A percentile compares a stretch with the other conserved stretches of the same genome.
phyloP scores from a whole-genome alignment of 768 basidiomycete genomes.

The button mushroom (Agaricus bisporus) region DNA sequence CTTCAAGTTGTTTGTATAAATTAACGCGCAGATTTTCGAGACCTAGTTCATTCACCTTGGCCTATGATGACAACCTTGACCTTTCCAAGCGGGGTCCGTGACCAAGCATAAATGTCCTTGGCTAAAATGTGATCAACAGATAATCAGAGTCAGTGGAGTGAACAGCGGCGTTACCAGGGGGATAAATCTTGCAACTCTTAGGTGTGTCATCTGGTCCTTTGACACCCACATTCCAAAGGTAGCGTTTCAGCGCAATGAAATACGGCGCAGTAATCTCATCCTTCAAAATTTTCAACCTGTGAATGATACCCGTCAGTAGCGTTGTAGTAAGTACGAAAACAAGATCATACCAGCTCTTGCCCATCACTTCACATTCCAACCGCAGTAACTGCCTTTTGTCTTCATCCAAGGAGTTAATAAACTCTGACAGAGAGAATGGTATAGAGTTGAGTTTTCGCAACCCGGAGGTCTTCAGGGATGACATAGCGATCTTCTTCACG shows the following conservation, averaged over 20 bases:
- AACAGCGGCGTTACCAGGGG: conserved; percentile 55
- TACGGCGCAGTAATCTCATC: conserved; percentile 74
- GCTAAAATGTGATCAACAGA: conserved; percentile 31
- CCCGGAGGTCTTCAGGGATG: conserved; percentile 13
- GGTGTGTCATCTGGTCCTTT: conserved; percentile 41
- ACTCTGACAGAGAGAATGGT: conserved; percentile 58
- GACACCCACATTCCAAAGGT: conserved; percentile 62
- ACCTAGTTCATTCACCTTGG: conserved; percentile 35
- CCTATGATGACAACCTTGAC: conserved; percentile 87
- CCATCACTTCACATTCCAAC: conserved; percentile 71
- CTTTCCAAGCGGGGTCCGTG: conserved; percentile 76
- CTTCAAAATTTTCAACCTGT: conserved; percentile 68
- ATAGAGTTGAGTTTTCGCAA: conserved; percentile 50
- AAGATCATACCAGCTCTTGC: conserved; percentile 56
- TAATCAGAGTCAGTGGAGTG: not conserved
- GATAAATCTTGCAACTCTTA: conserved; percentile 59
- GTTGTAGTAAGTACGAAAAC: not conserved
- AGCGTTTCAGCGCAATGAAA: conserved; percentile 66
- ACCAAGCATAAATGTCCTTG: conserved; percentile 87
- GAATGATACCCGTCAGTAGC: not conserved
- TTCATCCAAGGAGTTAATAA: conserved; percentile 45
- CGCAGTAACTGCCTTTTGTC: conserved; percentile 52
- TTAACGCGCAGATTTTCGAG: not conserved
- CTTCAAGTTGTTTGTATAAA: conserved; percentile 21
- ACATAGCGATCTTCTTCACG: conserved; percentile 1